Base-by-base conservation (phyloP, 148 eudicot species). In the Pouteria glomerata region DNA sequence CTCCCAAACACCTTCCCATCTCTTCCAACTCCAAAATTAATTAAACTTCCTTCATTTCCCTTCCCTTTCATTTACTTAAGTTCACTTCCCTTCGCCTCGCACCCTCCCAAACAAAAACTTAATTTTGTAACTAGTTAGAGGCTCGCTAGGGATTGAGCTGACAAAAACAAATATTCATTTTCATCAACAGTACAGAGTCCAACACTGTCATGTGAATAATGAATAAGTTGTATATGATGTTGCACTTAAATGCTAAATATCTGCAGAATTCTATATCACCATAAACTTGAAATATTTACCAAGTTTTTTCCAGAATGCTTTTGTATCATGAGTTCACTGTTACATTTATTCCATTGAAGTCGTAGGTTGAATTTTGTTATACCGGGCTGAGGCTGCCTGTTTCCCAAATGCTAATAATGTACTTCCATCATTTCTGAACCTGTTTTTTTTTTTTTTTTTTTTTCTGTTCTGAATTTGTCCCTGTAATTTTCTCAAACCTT, bases 391-490 rank as follows among this genome's bases (percentile, higher is more conserved):
- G 59, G 44, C 44, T 34, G 12, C 47, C n/a, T 13, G 27, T 11
- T 18, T 37, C 35, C 71, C 34, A 34, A 55, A 8, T 23, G 33
- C 37, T 41, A 39, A 52, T 13, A 7, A 53, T 21, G 15, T 47
- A 19, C 30, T 64, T 67, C 41, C 27, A 47, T 62, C 6, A 39
- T 44, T 21, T 60, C 23, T 41, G 57, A 44, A 66, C 73, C 50
- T 8, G 19, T n/a, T 45, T 19, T 45, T 47, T 19, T 30, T 33
- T 31, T 35, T 8, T n/a, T 45, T 19, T 45, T 47, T 19, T 30
- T 33, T 31, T 35, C 14, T 34, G 73, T 34, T 39, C 60, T 65
- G 63, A 67, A 23, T n/a, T 48, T 66, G 31, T 29, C 50, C 69
- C 14, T 55, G 16, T 55, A 13, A 39, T 31, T 53, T 41, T 60